These are phyloP conservation scores for Paulownia fortunei DNA, from an alignment of 257 asterid species.

Conservation along the genomic window DNA sequence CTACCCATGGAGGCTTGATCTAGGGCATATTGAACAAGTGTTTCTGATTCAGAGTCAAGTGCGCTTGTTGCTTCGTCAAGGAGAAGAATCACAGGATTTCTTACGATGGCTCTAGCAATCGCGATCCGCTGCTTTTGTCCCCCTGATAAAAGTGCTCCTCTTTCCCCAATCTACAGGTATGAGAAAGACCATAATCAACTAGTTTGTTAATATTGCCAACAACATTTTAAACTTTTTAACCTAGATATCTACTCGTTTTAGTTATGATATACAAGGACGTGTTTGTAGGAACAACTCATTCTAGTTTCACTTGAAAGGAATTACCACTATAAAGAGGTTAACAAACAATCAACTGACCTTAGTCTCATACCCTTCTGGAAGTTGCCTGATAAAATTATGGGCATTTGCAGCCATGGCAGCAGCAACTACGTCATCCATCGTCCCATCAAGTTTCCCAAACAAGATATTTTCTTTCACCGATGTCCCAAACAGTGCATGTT, in stretches of 20 bases:
- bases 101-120: constrained; percentile 78
- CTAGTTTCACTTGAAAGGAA: background rate
- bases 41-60: constrained; percentile 87
- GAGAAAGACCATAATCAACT: background rate
- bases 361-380: constrained; percentile 83
- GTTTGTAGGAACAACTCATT: background rate
- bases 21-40: constrained; percentile 76
- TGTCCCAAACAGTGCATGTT: constrained; percentile 83
- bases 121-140: constrained; percentile 93
- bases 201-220: background rate
- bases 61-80: constrained; percentile 98
- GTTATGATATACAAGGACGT: too few species aligned
- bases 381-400: constrained; percentile 75
- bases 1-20: constrained; percentile 89
- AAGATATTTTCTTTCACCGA: constrained; percentile 71
- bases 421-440: constrained; percentile 73
- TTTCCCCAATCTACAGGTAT: constrained; percentile 66
- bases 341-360: constrained; percentile 49
- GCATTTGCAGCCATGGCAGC: constrained; percentile 93
- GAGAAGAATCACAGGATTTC: constrained; percentile 79
- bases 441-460: constrained; percentile 76
- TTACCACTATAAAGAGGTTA: background rate
- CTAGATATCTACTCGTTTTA: too few species aligned
- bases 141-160: constrained; percentile 84
- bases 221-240: too few species aligned